Evolutionary conservation across 768 basidiomycete genomes (phyloP).

Genomic region (Suillus americanus): DNA sequence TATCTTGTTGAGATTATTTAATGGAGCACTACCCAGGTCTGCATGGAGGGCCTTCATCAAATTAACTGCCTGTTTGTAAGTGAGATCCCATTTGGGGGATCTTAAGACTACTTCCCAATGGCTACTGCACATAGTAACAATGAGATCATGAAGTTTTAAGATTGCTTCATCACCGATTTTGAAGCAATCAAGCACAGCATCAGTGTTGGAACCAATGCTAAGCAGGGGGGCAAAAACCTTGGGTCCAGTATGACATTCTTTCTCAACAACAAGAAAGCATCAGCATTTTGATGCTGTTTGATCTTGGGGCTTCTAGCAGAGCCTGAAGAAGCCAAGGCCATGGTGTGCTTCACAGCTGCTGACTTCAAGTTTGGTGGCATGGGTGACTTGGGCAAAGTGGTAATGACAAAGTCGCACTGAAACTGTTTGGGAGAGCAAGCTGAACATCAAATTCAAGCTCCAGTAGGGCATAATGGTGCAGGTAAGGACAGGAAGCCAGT

Average conservation of each 20-base stretch:
- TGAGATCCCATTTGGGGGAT: not conserved
- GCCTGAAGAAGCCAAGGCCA: not conserved
- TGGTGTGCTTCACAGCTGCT: not conserved
- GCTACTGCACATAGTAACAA: not conserved
- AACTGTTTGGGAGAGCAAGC: not conserved
- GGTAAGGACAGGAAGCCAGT: not conserved
- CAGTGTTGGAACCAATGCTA: constrained; percentile 9
- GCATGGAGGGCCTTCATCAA: constrained; percentile 2
- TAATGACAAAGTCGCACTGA: not conserved
- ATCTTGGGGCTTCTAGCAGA: not conserved
- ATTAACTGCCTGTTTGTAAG: constrained; percentile 7
- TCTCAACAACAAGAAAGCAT: not conserved
- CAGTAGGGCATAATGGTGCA: not conserved
- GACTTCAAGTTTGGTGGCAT: not conserved
- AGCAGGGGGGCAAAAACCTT: constrained; percentile 1
- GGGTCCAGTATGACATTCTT: not conserved
- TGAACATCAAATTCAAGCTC: not conserved
- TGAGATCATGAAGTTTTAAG: not conserved
- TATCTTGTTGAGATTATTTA: not conserved
- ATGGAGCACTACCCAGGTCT: not conserved
- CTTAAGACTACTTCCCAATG: not conserved
- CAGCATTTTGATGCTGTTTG: not conserved
- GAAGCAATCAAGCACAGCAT: constrained; percentile 9
- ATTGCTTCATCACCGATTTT: constrained; percentile 4
- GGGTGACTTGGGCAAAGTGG: not conserved